Evolutionary conservation across 192 early-diverging fungal genomes (phyloP), one percentile per base, ranked within the genome.

Genomic region (Backusella mclennaniae): DNA sequence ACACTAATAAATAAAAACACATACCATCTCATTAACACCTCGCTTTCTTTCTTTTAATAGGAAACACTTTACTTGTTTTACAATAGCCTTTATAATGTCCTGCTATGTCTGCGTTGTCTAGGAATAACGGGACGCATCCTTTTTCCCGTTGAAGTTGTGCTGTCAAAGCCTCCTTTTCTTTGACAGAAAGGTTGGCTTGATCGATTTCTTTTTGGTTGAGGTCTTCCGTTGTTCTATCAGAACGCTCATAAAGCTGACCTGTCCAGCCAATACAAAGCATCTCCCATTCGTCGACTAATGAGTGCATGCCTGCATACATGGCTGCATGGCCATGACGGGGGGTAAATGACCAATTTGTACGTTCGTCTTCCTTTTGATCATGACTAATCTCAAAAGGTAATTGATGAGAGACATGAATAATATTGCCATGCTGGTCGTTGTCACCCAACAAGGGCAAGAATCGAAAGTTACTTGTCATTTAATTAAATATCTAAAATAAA

Each of bases 1-100:
- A 85, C 44, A 95, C 94, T 94, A 77, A 38, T 21, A 56, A 21
- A 12, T 31, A 15, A 23, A 59, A 76, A 35, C 17, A 71, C 21
- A 14, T 66, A 17, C 6, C 14, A 9, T 66, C 12, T 66, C 29
- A 29, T 17, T 67, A 11, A 4, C 17, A 11, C 3, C 12, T 14
- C 12, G 4, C 23, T 11, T 19, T 17, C 14, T 17, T 14, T 17
- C 31, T 33, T 26, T 33, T 23, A 39, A 9, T 21, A 8, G 29
- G 33, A 33, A 33, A 33, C 33, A 21, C 67, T 46, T 68, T 84
- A 94, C 94, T 90, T 66, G 89, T 89, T 87, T 99, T 99, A 87
- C 97, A 99, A 84, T 97, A 99, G 4, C 98, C 98, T 39, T 98
- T 97, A 80, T 99, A 99, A 82, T 98, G 96, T 29, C 90, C 93